Evolutionary conservation across 2,329 filamentous ascomycete genomes (phyloP).

Genomic region (Didymella glomerata): DNA sequence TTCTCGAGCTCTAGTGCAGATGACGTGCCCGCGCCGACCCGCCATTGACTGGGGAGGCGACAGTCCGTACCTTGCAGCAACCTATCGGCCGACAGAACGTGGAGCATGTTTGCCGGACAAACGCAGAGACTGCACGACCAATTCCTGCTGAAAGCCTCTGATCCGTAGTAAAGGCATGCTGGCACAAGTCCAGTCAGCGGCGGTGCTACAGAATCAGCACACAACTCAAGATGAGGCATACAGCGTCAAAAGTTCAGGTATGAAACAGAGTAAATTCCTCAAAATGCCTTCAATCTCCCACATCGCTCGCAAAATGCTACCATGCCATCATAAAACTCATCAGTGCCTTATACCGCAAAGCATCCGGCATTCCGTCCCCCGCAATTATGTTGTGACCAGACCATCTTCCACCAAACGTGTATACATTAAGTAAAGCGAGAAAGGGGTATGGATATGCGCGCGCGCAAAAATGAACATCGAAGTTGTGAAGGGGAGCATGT

Average conservation of each 20-base stretch:
- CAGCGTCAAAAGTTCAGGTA: background rate
- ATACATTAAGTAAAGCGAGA: slow-evolving; percentile 22
- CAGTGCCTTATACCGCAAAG: slow-evolving; percentile 1
- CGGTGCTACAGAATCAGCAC: background rate
- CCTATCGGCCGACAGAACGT: slow-evolving; percentile 17
- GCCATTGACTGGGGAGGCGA: slow-evolving; percentile 19
- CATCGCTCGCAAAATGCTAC: slow-evolving; percentile 4
- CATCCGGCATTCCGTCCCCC: background rate
- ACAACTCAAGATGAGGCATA: background rate
- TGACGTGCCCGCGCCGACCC: slow-evolving; percentile 23
- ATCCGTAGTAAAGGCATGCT: no score
- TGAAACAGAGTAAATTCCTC: slow-evolving; percentile 14
- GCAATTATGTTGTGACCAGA: slow-evolving; percentile 9
- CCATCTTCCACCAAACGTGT: slow-evolving; percentile 9
- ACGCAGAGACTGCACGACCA: background rate
- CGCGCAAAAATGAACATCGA: slow-evolving; percentile 10
- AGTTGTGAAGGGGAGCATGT: slow-evolving; percentile 5
- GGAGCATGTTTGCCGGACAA: slow-evolving; percentile 4
- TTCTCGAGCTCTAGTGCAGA: slow-evolving; percentile 21
- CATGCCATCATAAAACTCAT: slow-evolving; percentile 19
- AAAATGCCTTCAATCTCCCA: slow-evolving; percentile 2
- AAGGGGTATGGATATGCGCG: slow-evolving; percentile 15
- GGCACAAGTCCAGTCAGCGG: no score
- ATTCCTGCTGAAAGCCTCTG: background rate
- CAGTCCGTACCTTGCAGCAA: slow-evolving; percentile 17